Evolutionary conservation across 1,284 basidiomycete genomes (phyloP), one percentile per base, ranked within the genome.

Genomic region (Mycena citricolor): DNA sequence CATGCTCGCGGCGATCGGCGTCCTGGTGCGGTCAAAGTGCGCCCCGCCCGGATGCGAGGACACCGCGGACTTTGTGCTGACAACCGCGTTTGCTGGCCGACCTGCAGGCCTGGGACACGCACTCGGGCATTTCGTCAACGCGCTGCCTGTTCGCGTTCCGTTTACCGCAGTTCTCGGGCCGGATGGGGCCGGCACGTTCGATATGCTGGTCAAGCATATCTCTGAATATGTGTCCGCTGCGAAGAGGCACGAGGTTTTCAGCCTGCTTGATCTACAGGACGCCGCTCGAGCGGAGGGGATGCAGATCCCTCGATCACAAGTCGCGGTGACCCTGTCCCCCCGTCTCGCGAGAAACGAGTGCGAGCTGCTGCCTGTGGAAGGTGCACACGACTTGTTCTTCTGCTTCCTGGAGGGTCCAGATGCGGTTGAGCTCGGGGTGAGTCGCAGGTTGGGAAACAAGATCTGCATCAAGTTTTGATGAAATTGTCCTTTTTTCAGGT

Each of bases 31-130:
- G 14, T n/a, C n/a, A n/a, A 35, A 11, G 12, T 21, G 19, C 12
- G 12, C 33, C 24, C 19, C 20, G 17, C 19, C 12, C 11, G 10
- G 19, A 10, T 17, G 8, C 11, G 19, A 35, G 6, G 33, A 35
- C 19, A 12, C 20, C 14, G 10, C 33, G 19, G n/a, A n/a, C n/a
- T n/a, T n/a, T n/a, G n/a, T n/a, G n/a, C 7, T 35, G 8, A 35
- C 33, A 35, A 22, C 24, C 24, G 33, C 33, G 24, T 35, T 35
- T 35, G 10, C 33, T 7, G 33, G 33, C 10, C 33, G 33, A 17
- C 14, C 33, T 22, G 14, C 8, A 13, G 8, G 8, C 12, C 7
- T 35, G 33, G 24, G 6, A 13, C 19, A 12, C 7, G 16, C 8
- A 13, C 13, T 35, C 14, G 33, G 33, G 8, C 33, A 35, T 8